Percentiles rank a stretch among this genome's conserved stretches.
phyloP scores from a whole-genome alignment of 1,139 yeast species.

The Kodamaea ohmeri region DNA sequence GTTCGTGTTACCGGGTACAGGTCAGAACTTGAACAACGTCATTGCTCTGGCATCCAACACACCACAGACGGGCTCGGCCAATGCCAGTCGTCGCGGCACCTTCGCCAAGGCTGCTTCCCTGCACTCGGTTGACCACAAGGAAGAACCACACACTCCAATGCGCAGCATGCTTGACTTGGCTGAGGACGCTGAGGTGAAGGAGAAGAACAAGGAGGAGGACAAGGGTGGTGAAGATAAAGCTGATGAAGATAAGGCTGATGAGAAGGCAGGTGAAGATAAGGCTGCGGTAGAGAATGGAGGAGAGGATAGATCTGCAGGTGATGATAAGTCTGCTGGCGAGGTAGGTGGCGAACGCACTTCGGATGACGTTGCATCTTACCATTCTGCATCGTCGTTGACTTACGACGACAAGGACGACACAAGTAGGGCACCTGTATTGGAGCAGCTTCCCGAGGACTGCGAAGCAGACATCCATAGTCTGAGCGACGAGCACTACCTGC shows the following conservation, averaged over 20 bases:
- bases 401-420: conserved; percentile 5
- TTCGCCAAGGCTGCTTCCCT: conserved; percentile 13
- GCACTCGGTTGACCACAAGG: conserved; percentile 16
- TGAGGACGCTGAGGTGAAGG: conserved; percentile 7
- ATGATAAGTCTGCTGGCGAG: conserved; percentile 1
- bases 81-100: conserved; percentile 30
- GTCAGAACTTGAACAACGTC: conserved; percentile 14
- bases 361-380: conserved; percentile 22
- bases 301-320: conserved; percentile 1
- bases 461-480: conserved; percentile 6
- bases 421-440: conserved; percentile 4
- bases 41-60: conserved; percentile 18
- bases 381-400: conserved; percentile 30
- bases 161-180: conserved; percentile 43
- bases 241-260: conserved; percentile 5
- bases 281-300: conserved; percentile 1
- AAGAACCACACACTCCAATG: conserved; percentile 28
- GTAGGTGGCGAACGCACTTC: neutral
- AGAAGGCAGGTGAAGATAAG: neutral
- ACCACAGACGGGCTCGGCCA: conserved; percentile 22
- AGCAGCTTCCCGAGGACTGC: conserved; percentile 10
- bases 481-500: conserved; percentile 8
- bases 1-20: conserved; percentile 30
- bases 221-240: neutral
- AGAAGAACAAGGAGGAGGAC: conserved; percentile 2